phyloP scores from a whole-genome alignment of 768 basidiomycete species.

The Cubamyces sp. region DNA sequence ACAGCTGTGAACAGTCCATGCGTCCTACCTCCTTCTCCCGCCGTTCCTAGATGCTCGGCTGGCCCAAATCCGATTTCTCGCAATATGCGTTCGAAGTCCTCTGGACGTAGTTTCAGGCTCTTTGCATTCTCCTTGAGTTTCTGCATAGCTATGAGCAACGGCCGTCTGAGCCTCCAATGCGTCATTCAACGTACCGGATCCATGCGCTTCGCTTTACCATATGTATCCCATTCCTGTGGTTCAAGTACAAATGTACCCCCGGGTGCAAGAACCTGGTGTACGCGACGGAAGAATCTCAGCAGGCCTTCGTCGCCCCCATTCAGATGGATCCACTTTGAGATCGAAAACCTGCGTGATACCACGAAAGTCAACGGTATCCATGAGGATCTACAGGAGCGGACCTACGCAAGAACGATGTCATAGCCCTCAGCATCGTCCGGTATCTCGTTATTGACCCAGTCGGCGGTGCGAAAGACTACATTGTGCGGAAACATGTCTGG shows the following conservation, averaged over 20 bases:
- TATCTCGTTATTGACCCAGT: slow-evolving; percentile 69
- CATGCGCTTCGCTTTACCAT: slow-evolving; percentile 76
- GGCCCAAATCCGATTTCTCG: slow-evolving; percentile 63
- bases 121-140: slow-evolving; percentile 64
- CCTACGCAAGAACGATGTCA: slow-evolving; percentile 81
- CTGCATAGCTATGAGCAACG: slow-evolving; percentile 31
- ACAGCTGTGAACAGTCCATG: background rate
- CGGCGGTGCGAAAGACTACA: slow-evolving; percentile 66
- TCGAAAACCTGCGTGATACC: slow-evolving; percentile 61
- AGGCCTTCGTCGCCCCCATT: slow-evolving; percentile 78
- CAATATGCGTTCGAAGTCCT: slow-evolving; percentile 61
- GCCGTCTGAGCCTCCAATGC: background rate
- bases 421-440: slow-evolving; percentile 65
- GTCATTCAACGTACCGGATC: slow-evolving; percentile 46
- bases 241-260: slow-evolving; percentile 79
- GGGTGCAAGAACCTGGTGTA: slow-evolving; percentile 55
- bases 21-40: slow-evolving; percentile 67
- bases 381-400: background rate
- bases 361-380: background rate
- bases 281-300: slow-evolving; percentile 65
- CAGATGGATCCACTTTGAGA: slow-evolving; percentile 93
- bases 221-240: slow-evolving; percentile 85
- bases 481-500: slow-evolving; percentile 74
- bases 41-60: slow-evolving; percentile 50
- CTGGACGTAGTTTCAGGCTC: slow-evolving; percentile 59